Base-by-base conservation (phyloP, 768 basidiomycete genomes). In the Favolaschia claudopus region DNA sequence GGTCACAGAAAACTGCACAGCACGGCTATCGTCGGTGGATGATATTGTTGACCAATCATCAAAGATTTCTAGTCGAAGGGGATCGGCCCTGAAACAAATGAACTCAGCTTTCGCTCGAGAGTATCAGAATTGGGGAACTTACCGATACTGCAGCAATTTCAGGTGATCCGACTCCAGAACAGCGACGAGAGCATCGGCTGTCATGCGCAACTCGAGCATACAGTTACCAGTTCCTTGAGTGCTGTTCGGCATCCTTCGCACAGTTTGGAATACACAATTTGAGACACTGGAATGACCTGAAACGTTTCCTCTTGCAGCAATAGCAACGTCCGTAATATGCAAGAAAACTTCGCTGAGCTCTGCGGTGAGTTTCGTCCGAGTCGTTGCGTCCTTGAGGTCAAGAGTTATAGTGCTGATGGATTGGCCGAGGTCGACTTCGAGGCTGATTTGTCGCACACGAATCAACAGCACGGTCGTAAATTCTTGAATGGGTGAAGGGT, bases 341-440 rank as follows among this genome's bases (percentile, higher is more conserved):
- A 92, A 63, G 13, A 88, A 89, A 4, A 94, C 69, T 54, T 91
- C 89, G 40, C 86, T 84, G 14, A 78, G 68, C 39, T 72, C 70
- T 27, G 87, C 86, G 8, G 87, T 88, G 40, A 95, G 72, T 56
- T 82, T 83, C 15, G 89, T 91, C 19, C 87, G 83, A 40, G 95
- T 66, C 20, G 89, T 76, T 9, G 87, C 80, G 46, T 90, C 80
- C 22, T 79, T 76, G 51, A 96, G 76, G 57, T 88, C 81, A 25
- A 97, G 76, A 27, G 82, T 84, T 44, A 91, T 77, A 27, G 79
- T 81, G 54, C 89, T 89, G 64, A 98, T 95, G 1, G 91, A 91
- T 67, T 92, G 91, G 8, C 93, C 93, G 25, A 98, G 84, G 69
- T 97, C 92, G 7, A 92, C 83, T 44, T 88, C 85, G 34, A 97